Evolutionary conservation across 805 yeast species (phyloP).

Genomic region (Priceomyces haplophilus): DNA sequence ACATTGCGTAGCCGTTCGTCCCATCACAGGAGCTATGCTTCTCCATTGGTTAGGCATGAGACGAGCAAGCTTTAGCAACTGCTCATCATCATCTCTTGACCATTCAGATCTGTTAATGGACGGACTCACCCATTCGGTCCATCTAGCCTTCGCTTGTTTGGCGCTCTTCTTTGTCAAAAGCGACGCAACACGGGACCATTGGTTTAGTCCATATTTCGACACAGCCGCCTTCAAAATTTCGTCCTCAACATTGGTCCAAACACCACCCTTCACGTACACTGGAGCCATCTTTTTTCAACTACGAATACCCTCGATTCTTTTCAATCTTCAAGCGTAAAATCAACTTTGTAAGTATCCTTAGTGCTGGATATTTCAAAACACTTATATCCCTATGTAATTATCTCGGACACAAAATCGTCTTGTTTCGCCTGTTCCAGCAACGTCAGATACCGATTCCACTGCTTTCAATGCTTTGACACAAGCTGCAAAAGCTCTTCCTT

Average conservation of each 20-base stretch:
- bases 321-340: too few species aligned
- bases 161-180: slow-evolving; percentile 82
- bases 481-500: too few species aligned
- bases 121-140: slow-evolving; percentile 89
- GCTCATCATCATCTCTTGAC: slow-evolving; percentile 74
- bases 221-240: slow-evolving; percentile 88
- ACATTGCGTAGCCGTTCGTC: slow-evolving; percentile 84
- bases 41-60: slow-evolving; percentile 93
- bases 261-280: slow-evolving; percentile 79
- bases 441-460: too few species aligned
- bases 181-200: slow-evolving; percentile 92
- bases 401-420: too few species aligned
- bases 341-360: too few species aligned
- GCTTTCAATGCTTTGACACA: too few species aligned
- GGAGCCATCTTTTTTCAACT: slow-evolving; percentile 38
- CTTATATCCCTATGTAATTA: too few species aligned
- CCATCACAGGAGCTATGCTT: slow-evolving; percentile 75
- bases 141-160: slow-evolving; percentile 86
- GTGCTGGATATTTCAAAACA: too few species aligned
- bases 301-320: too few species aligned
- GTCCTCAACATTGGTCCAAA: slow-evolving; percentile 84
- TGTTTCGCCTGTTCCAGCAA: too few species aligned
- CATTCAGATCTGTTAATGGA: slow-evolving; percentile 61
- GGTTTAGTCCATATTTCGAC: slow-evolving; percentile 87
- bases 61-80: slow-evolving; percentile 61